Conservation (phyloP, 305 asterid species). For the Lippia alba region DNA sequence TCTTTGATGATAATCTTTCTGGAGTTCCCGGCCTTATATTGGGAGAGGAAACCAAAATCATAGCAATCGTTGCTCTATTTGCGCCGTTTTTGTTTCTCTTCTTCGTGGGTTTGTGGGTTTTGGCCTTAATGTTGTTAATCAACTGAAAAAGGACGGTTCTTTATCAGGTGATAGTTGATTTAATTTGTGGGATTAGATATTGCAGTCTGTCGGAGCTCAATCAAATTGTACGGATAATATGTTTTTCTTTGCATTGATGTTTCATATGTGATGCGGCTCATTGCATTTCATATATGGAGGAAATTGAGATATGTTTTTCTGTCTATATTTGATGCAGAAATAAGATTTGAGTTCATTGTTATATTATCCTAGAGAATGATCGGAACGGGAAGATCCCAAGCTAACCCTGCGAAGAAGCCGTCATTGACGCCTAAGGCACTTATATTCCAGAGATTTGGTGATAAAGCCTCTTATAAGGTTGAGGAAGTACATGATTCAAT, state of each 20-base stretch:
- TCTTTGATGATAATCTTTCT: neutral
- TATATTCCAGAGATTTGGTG: constrained; percentile 77
- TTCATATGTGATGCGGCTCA: constrained; percentile 8
- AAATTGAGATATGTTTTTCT: neutral
- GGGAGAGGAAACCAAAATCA: neutral
- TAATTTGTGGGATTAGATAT: constrained; percentile 2
- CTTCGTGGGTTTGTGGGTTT: constrained; percentile 7
- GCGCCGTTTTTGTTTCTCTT: constrained; percentile 4
- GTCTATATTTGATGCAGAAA: neutral
- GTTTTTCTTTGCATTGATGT: no score
- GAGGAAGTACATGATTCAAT: constrained; percentile 76
- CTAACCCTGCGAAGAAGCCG: constrained; percentile 53
- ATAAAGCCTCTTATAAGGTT: constrained; percentile 69
- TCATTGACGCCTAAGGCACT: constrained; percentile 81
- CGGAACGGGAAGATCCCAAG: constrained; percentile 47
- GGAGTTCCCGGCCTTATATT: constrained; percentile 12
- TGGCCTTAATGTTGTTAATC: constrained; percentile 13
- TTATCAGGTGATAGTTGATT: neutral
- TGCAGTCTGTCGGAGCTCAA: neutral
- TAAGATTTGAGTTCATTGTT: constrained; percentile 13
- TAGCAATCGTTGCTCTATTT: constrained; percentile 14
- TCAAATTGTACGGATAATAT: no score
- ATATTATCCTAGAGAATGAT: constrained; percentile 37
- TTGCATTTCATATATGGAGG: neutral
- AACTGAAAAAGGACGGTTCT: constrained; percentile 8